Conservation (phyloP, 345 rosid species). For the Erysimum cheiranthoides region DNA sequence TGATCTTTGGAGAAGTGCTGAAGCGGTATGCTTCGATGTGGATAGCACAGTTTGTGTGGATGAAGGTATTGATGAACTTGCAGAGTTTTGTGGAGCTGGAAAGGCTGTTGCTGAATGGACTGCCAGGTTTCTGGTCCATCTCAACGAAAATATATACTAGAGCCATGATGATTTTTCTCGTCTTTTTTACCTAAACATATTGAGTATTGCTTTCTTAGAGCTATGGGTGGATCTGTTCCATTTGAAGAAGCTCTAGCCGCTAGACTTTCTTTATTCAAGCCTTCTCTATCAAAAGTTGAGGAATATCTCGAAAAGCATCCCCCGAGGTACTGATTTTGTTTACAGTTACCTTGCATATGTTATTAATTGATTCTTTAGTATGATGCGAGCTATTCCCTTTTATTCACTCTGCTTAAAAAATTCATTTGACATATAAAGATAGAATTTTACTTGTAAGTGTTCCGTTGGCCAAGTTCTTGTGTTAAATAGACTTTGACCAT, state of each 20-base stretch:
- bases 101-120: conserved; percentile 98
- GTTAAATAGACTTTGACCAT: conserved; percentile 13
- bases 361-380: conserved; percentile 1
- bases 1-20: conserved; percentile 73
- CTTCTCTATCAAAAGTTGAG: conserved; percentile 76
- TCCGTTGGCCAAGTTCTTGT: conserved; percentile 17
- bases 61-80: conserved; percentile 98
- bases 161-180: conserved; percentile 14
- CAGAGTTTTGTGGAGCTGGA: conserved; percentile 98
- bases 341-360: conserved; percentile 7
- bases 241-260: conserved; percentile 96
- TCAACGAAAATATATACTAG: background rate
- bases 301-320: conserved; percentile 80
- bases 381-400: conserved; percentile 10
- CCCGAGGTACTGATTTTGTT: conserved; percentile 62
- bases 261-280: conserved; percentile 82
- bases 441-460: background rate
- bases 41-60: conserved; percentile 97
- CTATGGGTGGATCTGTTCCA: conserved; percentile 97
- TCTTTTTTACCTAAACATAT: conserved; percentile 13
- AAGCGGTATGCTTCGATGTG: conserved; percentile 96
- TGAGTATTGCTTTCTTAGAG: conserved; percentile 53
- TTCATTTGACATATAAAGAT: background rate
- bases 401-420: conserved; percentile 9
- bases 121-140: conserved; percentile 65